A percentile compares a stretch with the other conserved stretches of the same genome.
Conservation (phyloP, 2,329 filamentous ascomycete species). For the Sporothrix humicola region DNA sequence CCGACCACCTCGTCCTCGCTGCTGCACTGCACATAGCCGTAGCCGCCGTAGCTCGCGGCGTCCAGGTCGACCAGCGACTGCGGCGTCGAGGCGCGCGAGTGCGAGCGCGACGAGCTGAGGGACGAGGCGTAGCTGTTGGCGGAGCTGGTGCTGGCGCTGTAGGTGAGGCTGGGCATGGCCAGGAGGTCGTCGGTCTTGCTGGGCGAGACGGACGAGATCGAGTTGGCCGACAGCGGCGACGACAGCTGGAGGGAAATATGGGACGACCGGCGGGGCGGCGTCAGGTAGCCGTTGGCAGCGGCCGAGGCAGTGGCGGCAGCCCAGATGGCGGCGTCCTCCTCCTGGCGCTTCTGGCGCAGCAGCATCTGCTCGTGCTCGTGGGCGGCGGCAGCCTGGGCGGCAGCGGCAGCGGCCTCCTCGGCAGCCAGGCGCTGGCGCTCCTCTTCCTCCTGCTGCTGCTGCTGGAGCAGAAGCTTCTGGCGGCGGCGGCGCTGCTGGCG, state of each 20-base stretch:
- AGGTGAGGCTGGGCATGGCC: conserved; percentile 55
- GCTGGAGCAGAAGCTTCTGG: conserved; percentile 42
- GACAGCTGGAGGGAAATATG: conserved; percentile 39
- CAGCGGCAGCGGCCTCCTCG: not conserved
- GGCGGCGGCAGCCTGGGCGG: not conserved
- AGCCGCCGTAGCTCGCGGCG: conserved; percentile 46
- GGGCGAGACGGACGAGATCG: not conserved
- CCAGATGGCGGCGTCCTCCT: conserved; percentile 41
- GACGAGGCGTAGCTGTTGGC: conserved; percentile 53
- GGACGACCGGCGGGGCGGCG: conserved; percentile 51
- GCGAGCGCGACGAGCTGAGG: conserved; percentile 55
- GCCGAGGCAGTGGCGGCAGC: conserved; percentile 38
- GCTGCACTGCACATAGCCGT: conserved; percentile 42
- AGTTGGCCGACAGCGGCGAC: not conserved
- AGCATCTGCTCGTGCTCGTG: conserved; percentile 20
- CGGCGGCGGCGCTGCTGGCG: conserved; percentile 52
- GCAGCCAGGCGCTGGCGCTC: conserved; percentile 33
- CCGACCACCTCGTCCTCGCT: conserved; percentile 50
- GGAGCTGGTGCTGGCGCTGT: conserved; percentile 53
- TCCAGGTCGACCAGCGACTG: conserved; percentile 49
- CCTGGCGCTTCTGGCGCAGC: conserved; percentile 44
- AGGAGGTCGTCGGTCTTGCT: conserved; percentile 40
- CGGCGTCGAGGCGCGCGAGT: conserved; percentile 57
- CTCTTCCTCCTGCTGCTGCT: conserved; percentile 50
- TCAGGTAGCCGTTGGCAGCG: conserved; percentile 49